A percentile compares a stretch with the other conserved stretches of the same genome.
Evolutionary conservation across 2,329 filamentous ascomycete species (phyloP).

Genomic region (Lecanicillium sp.): DNA sequence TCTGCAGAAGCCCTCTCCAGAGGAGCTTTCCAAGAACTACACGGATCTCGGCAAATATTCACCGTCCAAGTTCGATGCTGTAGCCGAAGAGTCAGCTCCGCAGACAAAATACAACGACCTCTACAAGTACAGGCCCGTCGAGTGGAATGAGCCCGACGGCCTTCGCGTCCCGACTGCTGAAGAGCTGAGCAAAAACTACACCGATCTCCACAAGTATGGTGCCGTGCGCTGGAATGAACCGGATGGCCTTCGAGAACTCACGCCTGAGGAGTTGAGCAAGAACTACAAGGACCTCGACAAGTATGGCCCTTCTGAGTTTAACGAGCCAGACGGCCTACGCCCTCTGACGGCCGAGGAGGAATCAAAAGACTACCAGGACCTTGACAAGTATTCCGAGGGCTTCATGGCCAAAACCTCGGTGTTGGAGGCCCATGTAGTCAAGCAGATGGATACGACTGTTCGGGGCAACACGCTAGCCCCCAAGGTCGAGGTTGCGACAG

Average conservation of each 20-base stretch:
- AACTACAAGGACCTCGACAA: constrained; percentile 26
- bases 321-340: constrained; percentile 22
- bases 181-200: constrained; percentile 20
- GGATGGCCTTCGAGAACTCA: constrained; percentile 13
- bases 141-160: constrained; percentile 19
- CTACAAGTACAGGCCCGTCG: constrained; percentile 18
- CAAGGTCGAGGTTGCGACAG: constrained; percentile 21
- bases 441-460: constrained; percentile 19
- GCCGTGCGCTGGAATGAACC: constrained; percentile 20
- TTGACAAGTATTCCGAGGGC: constrained; percentile 29
- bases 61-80: constrained; percentile 9
- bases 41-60: constrained; percentile 23
- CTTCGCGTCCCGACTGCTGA: constrained; percentile 14
- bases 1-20: constrained; percentile 8
- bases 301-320: constrained; percentile 22
- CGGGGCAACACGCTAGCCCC: constrained; percentile 28
- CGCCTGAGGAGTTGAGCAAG: constrained; percentile 26
- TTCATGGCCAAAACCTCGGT: constrained; percentile 24
- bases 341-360: constrained; percentile 21
- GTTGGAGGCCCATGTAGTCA: constrained; percentile 18
- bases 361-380: constrained; percentile 31
- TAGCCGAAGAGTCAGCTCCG: constrained; percentile 2
- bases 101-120: constrained; percentile 21
- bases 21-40: constrained; percentile 22
- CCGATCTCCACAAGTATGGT: constrained; percentile 23